A percentile compares a stretch with the other conserved stretches of the same genome.
phyloP scores from a whole-genome alignment of 768 basidiomycete genomes.

The Boletus barrowsii region DNA sequence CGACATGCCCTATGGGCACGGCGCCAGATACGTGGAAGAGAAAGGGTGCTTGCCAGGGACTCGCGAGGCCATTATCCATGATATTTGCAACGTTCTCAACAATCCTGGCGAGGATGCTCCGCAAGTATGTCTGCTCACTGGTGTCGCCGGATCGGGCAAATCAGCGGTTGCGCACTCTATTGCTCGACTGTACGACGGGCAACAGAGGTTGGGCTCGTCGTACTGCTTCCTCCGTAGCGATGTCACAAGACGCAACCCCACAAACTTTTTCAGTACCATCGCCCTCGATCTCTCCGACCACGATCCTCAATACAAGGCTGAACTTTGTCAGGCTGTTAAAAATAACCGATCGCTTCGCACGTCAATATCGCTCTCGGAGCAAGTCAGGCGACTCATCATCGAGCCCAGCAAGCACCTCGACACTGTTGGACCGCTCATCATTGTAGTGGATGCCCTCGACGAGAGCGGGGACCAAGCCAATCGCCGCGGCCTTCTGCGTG shows the following conservation, averaged over 20 bases:
- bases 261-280: conserved; percentile 33
- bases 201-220: conserved; percentile 31
- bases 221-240: conserved; percentile 26
- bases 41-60: conserved; percentile 22
- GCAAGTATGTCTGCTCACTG: conserved; percentile 27
- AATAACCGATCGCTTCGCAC: conserved; percentile 23
- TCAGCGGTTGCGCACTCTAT: conserved; percentile 32
- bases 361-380: conserved; percentile 17
- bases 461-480: conserved; percentile 18
- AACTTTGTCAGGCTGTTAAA: conserved; percentile 16
- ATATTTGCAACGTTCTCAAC: conserved; percentile 19
- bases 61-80: conserved; percentile 13
- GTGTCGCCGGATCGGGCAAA: conserved; percentile 30
- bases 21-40: conserved; percentile 22
- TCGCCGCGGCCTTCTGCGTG: conserved; percentile 22
- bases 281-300: conserved; percentile 33
- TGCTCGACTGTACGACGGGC: conserved; percentile 24
- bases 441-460: conserved; percentile 37
- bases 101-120: conserved; percentile 9
- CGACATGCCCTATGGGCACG: conserved; percentile 20
- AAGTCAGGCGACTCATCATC: conserved; percentile 30
- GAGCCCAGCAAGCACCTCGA: conserved; percentile 21
- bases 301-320: conserved; percentile 23
- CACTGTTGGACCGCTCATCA: conserved; percentile 29
- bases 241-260: conserved; percentile 17